Conservation (phyloP, 1,139 yeast species). For the Sugiyamaella pinicola region DNA sequence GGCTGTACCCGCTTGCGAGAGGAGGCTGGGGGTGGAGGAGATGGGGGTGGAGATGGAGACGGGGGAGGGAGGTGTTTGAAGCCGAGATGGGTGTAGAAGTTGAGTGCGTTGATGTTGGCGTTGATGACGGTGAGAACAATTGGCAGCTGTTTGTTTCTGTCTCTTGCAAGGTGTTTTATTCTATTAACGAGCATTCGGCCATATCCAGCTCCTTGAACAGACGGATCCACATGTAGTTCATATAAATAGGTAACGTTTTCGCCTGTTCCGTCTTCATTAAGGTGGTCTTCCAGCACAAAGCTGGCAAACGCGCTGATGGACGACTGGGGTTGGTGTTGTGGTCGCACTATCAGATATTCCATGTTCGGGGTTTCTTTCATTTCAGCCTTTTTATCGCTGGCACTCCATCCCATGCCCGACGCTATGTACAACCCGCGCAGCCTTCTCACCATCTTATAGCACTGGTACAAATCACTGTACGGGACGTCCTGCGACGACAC, state of each 20-base stretch:
- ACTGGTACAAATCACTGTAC: conserved; percentile 26
- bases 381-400: conserved; percentile 48
- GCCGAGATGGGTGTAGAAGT: conserved; percentile 31
- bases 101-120: conserved; percentile 34
- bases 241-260: conserved; percentile 51
- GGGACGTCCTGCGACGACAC: conserved; percentile 23
- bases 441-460: conserved; percentile 36
- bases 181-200: conserved; percentile 47
- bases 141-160: conserved; percentile 6
- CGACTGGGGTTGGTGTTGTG: conserved; percentile 19
- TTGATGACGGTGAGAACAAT: conserved; percentile 37
- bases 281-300: conserved; percentile 47
- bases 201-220: conserved; percentile 41
- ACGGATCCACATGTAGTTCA: conserved; percentile 53
- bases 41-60: neutral
- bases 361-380: conserved; percentile 50
- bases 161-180: conserved; percentile 22
- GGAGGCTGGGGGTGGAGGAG: neutral
- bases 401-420: conserved; percentile 51
- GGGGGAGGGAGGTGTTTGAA: conserved; percentile 2
- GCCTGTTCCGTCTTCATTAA: conserved; percentile 39
- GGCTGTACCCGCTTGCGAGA: conserved; percentile 7
- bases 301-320: conserved; percentile 50
- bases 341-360: conserved; percentile 44
- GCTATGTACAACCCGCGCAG: conserved; percentile 36